These are phyloP conservation scores for Globisporangium cederbergense DNA, from an alignment of 352 stramenopile genomes.

Conservation along the genomic window DNA sequence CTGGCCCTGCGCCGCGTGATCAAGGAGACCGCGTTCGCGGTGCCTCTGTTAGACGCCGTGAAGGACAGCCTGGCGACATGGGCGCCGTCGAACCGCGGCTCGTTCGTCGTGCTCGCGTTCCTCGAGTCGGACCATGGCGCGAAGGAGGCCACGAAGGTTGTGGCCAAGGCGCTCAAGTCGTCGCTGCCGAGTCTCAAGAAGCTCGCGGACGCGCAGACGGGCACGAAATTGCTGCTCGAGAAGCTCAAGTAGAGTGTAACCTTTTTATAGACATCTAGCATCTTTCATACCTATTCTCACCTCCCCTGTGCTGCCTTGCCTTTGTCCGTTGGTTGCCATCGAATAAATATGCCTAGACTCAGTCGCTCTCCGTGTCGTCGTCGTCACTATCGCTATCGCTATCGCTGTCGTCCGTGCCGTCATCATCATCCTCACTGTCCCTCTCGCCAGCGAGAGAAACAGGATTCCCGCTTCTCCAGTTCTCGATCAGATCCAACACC, in stretches of 20 bases:
- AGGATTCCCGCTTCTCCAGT: constrained; percentile 38
- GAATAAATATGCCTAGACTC: neutral
- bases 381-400: constrained; percentile 17
- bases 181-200: constrained; percentile 56
- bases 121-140: constrained; percentile 61
- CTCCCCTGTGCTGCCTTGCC: constrained; percentile 10
- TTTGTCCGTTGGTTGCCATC: neutral
- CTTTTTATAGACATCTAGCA: constrained; percentile 21
- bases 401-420: constrained; percentile 14
- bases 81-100: constrained; percentile 71
- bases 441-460: constrained; percentile 23
- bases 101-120: constrained; percentile 82
- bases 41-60: constrained; percentile 50
- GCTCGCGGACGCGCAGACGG: constrained; percentile 53
- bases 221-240: constrained; percentile 82
- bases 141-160: constrained; percentile 40
- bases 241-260: constrained; percentile 58
- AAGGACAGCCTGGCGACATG: constrained; percentile 45
- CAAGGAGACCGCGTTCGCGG: constrained; percentile 60
- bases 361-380: constrained; percentile 12
- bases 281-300: constrained; percentile 18
- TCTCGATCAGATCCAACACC: constrained; percentile 35
- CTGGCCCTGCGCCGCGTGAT: constrained; percentile 71
- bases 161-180: constrained; percentile 64
- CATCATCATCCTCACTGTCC: constrained; percentile 23